These are phyloP conservation scores for Aureobasidium leucospermi DNA, from an alignment of 2,329 filamentous ascomycete genomes.

Conservation along the genomic window DNA sequence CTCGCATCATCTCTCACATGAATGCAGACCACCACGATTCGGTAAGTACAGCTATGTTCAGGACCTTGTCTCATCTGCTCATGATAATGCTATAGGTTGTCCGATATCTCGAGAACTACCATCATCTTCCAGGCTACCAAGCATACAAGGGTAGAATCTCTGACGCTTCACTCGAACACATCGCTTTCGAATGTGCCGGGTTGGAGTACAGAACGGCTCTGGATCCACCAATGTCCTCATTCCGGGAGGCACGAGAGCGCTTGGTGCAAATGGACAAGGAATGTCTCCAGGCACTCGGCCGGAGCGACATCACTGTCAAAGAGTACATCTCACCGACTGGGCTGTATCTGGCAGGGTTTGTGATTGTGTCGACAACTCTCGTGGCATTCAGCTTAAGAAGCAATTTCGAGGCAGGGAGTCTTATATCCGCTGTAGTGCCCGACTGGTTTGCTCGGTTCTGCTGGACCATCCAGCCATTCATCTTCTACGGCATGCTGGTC, in stretches of 20 bases:
- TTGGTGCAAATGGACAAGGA: conserved; percentile 66
- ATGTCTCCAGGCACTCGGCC: conserved; percentile 52
- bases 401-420: conserved; percentile 44
- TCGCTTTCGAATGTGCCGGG: conserved; percentile 54
- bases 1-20: conserved; percentile 73
- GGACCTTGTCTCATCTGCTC: background rate
- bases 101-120: conserved; percentile 71
- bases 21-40: conserved; percentile 73
- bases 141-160: conserved; percentile 54
- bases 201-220: conserved; percentile 52
- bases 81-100: conserved; percentile 40
- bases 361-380: conserved; percentile 49
- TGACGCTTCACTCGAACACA: conserved; percentile 56
- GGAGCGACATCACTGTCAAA: conserved; percentile 49
- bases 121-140: conserved; percentile 47
- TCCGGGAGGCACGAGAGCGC: conserved; percentile 60
- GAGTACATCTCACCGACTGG: conserved; percentile 46
- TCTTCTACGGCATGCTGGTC: conserved; percentile 53
- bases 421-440: conserved; percentile 35
- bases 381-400: conserved; percentile 43
- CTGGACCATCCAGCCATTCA: conserved; percentile 49
- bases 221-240: conserved; percentile 60
- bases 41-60: conserved; percentile 26
- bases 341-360: conserved; percentile 48
- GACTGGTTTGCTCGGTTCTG: conserved; percentile 54